Evolutionary conservation across 2,329 filamentous ascomycete genomes (phyloP).

Genomic region (Lachnellula suecica): DNA sequence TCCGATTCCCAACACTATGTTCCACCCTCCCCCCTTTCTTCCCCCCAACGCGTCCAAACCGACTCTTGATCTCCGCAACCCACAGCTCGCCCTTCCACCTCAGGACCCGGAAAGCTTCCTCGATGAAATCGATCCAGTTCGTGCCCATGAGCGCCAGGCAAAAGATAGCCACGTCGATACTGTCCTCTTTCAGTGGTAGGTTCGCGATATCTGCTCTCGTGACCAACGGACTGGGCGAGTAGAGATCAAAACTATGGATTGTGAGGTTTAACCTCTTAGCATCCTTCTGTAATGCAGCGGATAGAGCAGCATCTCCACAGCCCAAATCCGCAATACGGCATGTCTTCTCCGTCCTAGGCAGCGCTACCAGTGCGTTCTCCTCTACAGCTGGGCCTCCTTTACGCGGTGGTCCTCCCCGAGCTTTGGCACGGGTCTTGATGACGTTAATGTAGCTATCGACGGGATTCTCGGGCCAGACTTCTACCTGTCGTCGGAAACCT

Average conservation of each 20-base stretch:
- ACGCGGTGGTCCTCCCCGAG: constrained; percentile 33
- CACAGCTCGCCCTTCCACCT: constrained; percentile 95
- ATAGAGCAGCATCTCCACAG: constrained; percentile 86
- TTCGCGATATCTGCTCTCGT: constrained; percentile 87
- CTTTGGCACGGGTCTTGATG: constrained; percentile 66
- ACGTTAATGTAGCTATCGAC: constrained; percentile 81
- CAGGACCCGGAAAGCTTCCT: constrained; percentile 90
- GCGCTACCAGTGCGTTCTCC: constrained; percentile 33
- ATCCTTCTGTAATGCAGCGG: constrained; percentile 63
- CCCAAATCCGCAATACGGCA: constrained; percentile 88
- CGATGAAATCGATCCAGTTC: constrained; percentile 95
- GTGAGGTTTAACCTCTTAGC: constrained; percentile 68
- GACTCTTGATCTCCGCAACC: constrained; percentile 95
- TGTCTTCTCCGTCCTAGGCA: constrained; percentile 70
- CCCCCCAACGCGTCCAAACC: constrained; percentile 67
- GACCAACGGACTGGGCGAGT: constrained; percentile 72
- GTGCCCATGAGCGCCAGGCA: constrained; percentile 98
- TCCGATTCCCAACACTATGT: constrained; percentile 70
- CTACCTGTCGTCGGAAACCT: constrained; percentile 92
- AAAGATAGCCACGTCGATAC: constrained; percentile 86
- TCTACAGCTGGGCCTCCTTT: constrained; percentile 17
- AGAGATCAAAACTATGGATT: constrained; percentile 84
- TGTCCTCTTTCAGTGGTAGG: constrained; percentile 72
- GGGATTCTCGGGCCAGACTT: constrained; percentile 95
- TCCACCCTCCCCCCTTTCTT: constrained; percentile 51